Evolutionary conservation across 2,329 filamentous ascomycete genomes (phyloP), one percentile per base, ranked within the genome.

Genomic region (Teratosphaeria pseudoeucalypti): DNA sequence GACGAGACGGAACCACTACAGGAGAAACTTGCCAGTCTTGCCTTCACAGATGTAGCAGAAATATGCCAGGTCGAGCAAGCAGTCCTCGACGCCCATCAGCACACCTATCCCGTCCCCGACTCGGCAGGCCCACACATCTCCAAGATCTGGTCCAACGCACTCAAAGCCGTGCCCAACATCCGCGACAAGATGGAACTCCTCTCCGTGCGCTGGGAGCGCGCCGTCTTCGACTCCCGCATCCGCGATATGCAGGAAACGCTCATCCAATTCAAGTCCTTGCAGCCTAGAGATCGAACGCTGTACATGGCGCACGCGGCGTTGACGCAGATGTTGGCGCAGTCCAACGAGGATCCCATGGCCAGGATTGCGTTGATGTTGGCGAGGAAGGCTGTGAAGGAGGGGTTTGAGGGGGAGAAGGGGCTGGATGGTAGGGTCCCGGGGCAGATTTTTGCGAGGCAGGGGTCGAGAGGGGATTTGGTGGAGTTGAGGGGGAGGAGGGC

Each of bases 271-370:
- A 73, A 72, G 57, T 64, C 64, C 11, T 57, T 68, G 7, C 63
- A 67, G 56, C 70, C 70, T 0, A 64, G 63, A 57, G 68, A 73
- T 58, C 62, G 68, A 12, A 60, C 64, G 6, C 60, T 70, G 23
- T 72, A 71, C 60, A 67, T 73, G 65, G 71, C 71, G 2, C 71
- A 73, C 61, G 69, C 67, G 16, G 70, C 64, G 23, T 64, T 70
- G n/a, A 72, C 70, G 34, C 69, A 71, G 55, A 57, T 72, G 54
- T 55, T 71, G 23, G 70, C 69, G 6, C 64, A 55, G 6, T 19
- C 57, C 26, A 66, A 67, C 19, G 70, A 67, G 11, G 70, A 72
- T 56, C 39, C 71, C 29, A 65, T 67, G 47, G 64, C 67, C 3
- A 57, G 65, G 47, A 61, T 72, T 23, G 70, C 70, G n/a, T 47